Base-by-base conservation (phyloP, 345 rosid genomes). In the Euphorbia pulcherrima region DNA sequence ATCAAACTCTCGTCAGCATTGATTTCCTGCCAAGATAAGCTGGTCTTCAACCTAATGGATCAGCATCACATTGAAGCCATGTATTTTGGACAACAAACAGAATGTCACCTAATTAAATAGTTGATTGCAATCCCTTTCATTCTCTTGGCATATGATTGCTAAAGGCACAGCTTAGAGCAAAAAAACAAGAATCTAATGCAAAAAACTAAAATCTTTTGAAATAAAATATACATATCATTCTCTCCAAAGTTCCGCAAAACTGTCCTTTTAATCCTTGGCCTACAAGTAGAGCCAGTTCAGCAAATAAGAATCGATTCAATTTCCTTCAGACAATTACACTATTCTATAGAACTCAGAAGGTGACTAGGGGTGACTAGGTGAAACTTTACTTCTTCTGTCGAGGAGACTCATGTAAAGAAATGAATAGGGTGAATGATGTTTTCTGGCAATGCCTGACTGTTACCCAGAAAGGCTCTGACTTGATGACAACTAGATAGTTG, bases 31-130 rank as follows among this genome's bases (percentile, higher is more conserved):
- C 39, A 54, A 68, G 20, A 40, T n/a, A 11, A 30, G 29, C 21
- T 39, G 55, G 23, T 41, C 55, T 46, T 53, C 27, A 16, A 60
- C 26, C 14, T 24, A 24, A 62, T 18, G 52, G 24, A n/a, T 46
- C 12, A n/a, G 26, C 17, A 24, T 16, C 28, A 10, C 8, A 18
- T 28, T 26, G 13, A 55, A 7, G 29, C 65, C 23, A 60, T 29
- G 28, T 44, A 51, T 21, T 20, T 30, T 6, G 33, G 23, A 16
- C 41, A 68, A 28, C 8, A 50, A 50, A 28, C 7, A 55, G 16
- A 67, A 13, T 16, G 60, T 59, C 30, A 60, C 44, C 65, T 20
- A 41, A 14, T 68, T 48, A 47, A 48, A 58, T 59, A 18, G 64
- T 21, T 1, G 17, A 30, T 6, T 12, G 29, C 50, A 10, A 57